phyloP scores from a whole-genome alignment of 768 basidiomycete species.

The Tylopilus sp. region DNA sequence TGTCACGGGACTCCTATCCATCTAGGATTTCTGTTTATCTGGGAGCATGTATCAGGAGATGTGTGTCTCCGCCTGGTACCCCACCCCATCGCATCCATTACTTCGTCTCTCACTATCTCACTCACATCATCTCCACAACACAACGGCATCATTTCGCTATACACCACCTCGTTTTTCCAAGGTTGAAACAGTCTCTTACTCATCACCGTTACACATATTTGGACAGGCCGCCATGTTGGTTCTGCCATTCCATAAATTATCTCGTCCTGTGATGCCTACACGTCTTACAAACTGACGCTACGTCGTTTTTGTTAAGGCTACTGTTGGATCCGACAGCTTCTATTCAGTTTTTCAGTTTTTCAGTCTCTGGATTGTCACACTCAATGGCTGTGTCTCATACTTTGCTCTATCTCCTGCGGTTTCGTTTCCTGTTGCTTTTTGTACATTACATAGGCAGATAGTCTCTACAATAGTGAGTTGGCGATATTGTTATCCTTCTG shows the following conservation, averaged over 20 bases:
- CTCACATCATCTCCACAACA: slow-evolving; percentile 24
- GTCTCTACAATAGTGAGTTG: slow-evolving; percentile 52
- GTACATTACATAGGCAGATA: slow-evolving; percentile 43
- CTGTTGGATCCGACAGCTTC: slow-evolving; percentile 13
- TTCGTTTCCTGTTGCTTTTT: slow-evolving; percentile 25
- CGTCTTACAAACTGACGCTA: slow-evolving; percentile 8
- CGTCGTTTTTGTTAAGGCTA: slow-evolving; percentile 7
- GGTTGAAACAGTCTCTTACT: slow-evolving; percentile 13
- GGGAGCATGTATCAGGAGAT: slow-evolving; percentile 30
- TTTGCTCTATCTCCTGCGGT: slow-evolving; percentile 25
- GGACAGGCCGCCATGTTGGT: slow-evolving; percentile 19
- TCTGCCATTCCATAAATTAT: slow-evolving; percentile 12
- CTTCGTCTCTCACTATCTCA: slow-evolving; percentile 21
- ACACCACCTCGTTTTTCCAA: slow-evolving; percentile 16
- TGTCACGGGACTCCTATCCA: slow-evolving; percentile 28
- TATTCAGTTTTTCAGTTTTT: slow-evolving; percentile 15
- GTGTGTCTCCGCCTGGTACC: slow-evolving; percentile 23
- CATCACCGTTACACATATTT: slow-evolving; percentile 18
- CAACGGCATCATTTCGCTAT: slow-evolving; percentile 30
- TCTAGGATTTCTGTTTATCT: slow-evolving; percentile 34
- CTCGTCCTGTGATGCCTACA: slow-evolving; percentile 13
- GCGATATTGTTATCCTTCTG: slow-evolving; percentile 59
- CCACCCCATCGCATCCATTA: slow-evolving; percentile 23
- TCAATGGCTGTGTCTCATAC: slow-evolving; percentile 13
- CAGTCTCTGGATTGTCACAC: slow-evolving; percentile 15